Evolutionary conservation across 2,329 filamentous ascomycete species (phyloP).

Genomic region (Fusarium clavum): DNA sequence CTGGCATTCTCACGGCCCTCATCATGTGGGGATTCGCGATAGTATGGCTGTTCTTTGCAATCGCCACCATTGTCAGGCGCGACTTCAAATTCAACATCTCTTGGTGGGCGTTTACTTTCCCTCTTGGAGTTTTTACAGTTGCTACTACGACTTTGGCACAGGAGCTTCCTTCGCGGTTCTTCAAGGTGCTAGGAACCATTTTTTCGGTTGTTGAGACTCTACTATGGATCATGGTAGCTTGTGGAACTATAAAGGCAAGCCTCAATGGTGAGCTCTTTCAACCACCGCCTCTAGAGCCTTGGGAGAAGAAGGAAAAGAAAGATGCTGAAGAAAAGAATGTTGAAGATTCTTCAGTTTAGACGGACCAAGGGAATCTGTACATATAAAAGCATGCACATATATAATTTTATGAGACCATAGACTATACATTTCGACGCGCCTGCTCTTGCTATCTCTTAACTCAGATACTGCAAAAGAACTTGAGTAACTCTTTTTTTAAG

Average conservation of each 20-base stretch:
- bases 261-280: conserved; percentile 26
- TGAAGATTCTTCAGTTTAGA: conserved; percentile 6
- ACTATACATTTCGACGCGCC: background rate
- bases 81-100: conserved; percentile 53
- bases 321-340: background rate
- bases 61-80: conserved; percentile 45
- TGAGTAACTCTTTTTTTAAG: background rate
- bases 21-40: conserved; percentile 52
- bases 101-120: conserved; percentile 56
- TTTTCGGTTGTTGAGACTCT: conserved; percentile 34
- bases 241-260: conserved; percentile 18
- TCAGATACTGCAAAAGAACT: rapidly evolving
- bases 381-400: background rate
- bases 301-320: conserved; percentile 7
- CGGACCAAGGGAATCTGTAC: background rate
- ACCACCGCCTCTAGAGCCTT: background rate
- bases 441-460: background rate
- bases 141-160: conserved; percentile 48
- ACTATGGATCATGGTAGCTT: conserved; percentile 35
- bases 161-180: conserved; percentile 49
- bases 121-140: conserved; percentile 51
- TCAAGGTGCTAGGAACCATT: conserved; percentile 47
- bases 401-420: background rate
- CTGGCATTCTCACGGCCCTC: conserved; percentile 57
- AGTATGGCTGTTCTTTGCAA: conserved; percentile 51